Evolutionary conservation across 2,329 filamentous ascomycete genomes (phyloP), one percentile per base, ranked within the genome.

Genomic region (Ophiostoma quercus): DNA sequence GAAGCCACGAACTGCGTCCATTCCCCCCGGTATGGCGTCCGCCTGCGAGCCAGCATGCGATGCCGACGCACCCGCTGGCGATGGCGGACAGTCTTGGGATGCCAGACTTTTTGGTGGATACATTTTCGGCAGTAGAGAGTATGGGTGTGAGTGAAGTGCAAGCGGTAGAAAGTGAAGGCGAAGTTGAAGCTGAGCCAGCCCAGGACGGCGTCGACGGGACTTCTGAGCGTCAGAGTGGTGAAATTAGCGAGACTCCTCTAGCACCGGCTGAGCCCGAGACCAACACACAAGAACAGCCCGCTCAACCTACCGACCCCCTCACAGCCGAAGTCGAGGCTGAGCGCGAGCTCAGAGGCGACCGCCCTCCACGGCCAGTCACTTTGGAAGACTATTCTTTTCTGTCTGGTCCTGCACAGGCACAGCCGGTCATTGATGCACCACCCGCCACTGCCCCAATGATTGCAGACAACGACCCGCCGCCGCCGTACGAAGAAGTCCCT

Each of bases 1-100:
- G 37, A 16, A 57, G 68, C 67, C 54, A 11, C 8, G 41, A 19
- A 32, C 54, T 14, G 25, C 29, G 29, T n/a, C 37, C 19, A 39
- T 7, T 19, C 3, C 54, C 65, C 0, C 66, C 71, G 1, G 19
- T 73, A 3, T 74, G 73, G 73, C 70, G 71, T 0, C 73, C 73
- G 3, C 71, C 73, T 6, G 71, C 66, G 32, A 74, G 73, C 66
- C 73, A 74, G 37, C 73, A 74, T 51, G 47, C 73, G 3, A 34
- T 70, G 2, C 67, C 63, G 12, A 69, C 71, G 19, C 72, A 74
- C 29, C 72, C 73, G 5, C 65, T 66, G 22, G 65, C 65, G 11
- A 25, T 11, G 37, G 43, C 43, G 39, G 65, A 66, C 37, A 25
- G 65, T 12, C 39, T 66, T 9, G n/a, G 43, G 9, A 66, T 66